phyloP scores from a whole-genome alignment of 2,329 filamentous ascomycete species.

The Talaromyces sp. region DNA sequence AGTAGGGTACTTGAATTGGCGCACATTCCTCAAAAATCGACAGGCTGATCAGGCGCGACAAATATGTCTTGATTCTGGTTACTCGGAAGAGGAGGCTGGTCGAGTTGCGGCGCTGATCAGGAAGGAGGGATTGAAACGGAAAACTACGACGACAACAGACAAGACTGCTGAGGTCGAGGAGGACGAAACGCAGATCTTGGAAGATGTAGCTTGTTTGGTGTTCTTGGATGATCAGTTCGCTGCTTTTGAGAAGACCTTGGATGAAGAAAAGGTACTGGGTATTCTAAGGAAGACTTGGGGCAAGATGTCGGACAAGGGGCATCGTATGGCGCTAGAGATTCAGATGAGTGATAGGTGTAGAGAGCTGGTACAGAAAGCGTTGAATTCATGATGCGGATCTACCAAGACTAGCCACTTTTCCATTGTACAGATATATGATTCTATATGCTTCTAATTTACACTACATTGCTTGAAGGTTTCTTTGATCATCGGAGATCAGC shows the following conservation, averaged over 20 bases:
- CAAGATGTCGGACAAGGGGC: constrained; percentile 67
- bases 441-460: neutral
- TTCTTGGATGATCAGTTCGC: constrained; percentile 87
- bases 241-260: constrained; percentile 65
- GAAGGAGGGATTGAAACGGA: constrained; percentile 65
- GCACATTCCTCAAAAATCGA: constrained; percentile 67
- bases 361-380: constrained; percentile 61
- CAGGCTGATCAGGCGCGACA: constrained; percentile 60
- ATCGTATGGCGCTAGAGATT: constrained; percentile 63
- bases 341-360: constrained; percentile 61
- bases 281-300: constrained; percentile 72
- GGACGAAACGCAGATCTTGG: constrained; percentile 64
- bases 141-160: neutral
- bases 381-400: constrained; percentile 31
- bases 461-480: neutral
- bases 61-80: constrained; percentile 54
- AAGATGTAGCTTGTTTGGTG: constrained; percentile 83
- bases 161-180: constrained; percentile 26
- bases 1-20: constrained; percentile 76
- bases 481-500: neutral
- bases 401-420: neutral
- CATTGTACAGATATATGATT: neutral
- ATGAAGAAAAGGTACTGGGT: constrained; percentile 72
- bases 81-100: constrained; percentile 53
- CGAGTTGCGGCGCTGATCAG: constrained; percentile 69